phyloP scores from a whole-genome alignment of 441 rosid genomes.

The Lepidium campestre region DNA sequence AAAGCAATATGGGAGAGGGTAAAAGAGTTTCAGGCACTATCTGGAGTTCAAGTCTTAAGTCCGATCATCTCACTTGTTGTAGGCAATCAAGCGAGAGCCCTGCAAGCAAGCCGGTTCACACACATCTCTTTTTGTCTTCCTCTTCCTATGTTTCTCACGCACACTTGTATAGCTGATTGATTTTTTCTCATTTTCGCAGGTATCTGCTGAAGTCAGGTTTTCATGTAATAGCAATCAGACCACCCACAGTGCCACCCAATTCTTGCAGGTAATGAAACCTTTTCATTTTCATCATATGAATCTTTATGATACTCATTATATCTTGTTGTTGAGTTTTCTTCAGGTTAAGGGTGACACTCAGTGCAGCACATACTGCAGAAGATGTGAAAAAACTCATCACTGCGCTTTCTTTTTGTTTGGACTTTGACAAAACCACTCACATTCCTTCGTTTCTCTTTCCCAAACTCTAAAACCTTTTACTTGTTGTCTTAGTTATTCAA shows the following conservation, averaged over 20 bases:
- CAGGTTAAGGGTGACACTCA: slow-evolving; percentile 69
- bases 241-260: slow-evolving; percentile 94
- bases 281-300: not conserved
- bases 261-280: slow-evolving; percentile 66
- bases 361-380: slow-evolving; percentile 63
- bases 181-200: slow-evolving; percentile 32
- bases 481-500: not conserved
- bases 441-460: slow-evolving; percentile 34
- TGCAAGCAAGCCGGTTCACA: slow-evolving; percentile 62
- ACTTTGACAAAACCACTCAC: slow-evolving; percentile 34
- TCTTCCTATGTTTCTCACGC: not conserved
- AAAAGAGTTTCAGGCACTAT: slow-evolving; percentile 54
- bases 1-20: slow-evolving; percentile 77
- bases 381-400: slow-evolving; percentile 69
- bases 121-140: not conserved
- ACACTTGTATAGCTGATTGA: slow-evolving; percentile 7
- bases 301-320: not conserved
- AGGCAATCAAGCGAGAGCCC: slow-evolving; percentile 84
- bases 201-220: slow-evolving; percentile 75
- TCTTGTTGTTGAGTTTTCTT: not conserved
- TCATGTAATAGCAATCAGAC: slow-evolving; percentile 88
- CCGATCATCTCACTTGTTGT: slow-evolving; percentile 83
- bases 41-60: slow-evolving; percentile 68
- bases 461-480: slow-evolving; percentile 33
- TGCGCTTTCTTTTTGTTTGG: slow-evolving; percentile 53